phyloP scores from a whole-genome alignment of 2,329 filamentous ascomycete species.

The Penicillium polonicum region DNA sequence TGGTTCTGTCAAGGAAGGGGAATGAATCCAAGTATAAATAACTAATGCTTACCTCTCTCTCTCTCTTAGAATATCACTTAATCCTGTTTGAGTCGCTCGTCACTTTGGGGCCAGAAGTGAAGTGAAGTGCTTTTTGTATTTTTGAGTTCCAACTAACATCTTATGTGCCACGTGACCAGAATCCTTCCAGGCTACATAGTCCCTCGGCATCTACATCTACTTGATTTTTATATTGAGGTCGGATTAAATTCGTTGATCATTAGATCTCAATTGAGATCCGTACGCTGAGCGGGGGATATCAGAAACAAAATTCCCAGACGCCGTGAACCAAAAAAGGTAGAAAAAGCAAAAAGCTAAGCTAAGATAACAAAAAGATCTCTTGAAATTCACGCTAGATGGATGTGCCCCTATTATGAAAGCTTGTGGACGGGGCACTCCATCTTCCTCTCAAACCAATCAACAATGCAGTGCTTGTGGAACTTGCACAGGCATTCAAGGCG shows the following conservation, averaged over 20 bases:
- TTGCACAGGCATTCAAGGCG: conserved; percentile 64
- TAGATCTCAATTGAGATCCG: not conserved
- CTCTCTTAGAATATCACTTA: not conserved
- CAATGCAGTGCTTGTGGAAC: conserved; percentile 62
- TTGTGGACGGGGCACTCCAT: conserved; percentile 63
- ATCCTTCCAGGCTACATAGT: not conserved
- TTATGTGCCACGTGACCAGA: conserved; percentile 1
- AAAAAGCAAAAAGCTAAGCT: conserved; percentile 1
- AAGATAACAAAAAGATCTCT: not conserved
- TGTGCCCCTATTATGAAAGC: conserved; percentile 16
- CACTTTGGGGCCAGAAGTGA: not conserved
- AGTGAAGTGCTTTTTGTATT: not conserved
- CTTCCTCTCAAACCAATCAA: conserved; percentile 60
- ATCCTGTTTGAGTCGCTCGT: not conserved
- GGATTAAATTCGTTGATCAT: not conserved
- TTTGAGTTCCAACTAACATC: not conserved
- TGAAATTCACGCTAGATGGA: conserved; percentile 9
- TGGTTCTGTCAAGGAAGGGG: not conserved
- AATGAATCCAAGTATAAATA: not conserved
- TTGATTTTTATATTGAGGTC: not conserved
- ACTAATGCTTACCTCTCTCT: conserved; percentile 6
- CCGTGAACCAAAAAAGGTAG: conserved; percentile 2
- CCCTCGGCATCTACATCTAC: not conserved
- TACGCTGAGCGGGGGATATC: conserved; percentile 11
- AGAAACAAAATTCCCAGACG: conserved; percentile 4